A percentile compares a stretch with the other conserved stretches of the same genome.
These are phyloP conservation scores for Cladosporium sp. DNA, from an alignment of 2,329 filamentous ascomycete genomes.

Conservation along the genomic window DNA sequence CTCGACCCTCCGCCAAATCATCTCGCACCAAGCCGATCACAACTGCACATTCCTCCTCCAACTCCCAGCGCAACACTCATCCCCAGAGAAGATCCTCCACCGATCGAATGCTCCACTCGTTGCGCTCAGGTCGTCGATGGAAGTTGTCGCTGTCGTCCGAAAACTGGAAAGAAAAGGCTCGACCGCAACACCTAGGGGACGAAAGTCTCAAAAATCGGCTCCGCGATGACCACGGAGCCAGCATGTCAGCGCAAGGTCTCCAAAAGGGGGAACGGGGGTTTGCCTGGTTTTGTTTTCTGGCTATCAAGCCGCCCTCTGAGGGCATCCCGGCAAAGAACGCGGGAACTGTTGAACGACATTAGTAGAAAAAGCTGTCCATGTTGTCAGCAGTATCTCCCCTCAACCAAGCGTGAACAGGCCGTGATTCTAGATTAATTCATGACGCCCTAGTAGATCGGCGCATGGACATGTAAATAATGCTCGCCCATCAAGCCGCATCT, in stretches of 20 bases:
- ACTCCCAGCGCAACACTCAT: background rate
- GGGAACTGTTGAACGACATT: background rate
- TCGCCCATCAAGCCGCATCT: slow-evolving; percentile 1
- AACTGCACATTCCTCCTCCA: background rate
- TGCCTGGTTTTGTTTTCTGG: background rate
- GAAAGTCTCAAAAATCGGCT: background rate
- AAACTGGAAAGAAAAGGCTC: background rate
- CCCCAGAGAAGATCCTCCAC: background rate
- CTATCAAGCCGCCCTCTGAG: background rate
- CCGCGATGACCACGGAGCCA: background rate
- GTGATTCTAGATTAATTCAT: background rate
- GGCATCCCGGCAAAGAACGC: background rate
- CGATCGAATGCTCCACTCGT: background rate
- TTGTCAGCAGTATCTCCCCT: background rate
- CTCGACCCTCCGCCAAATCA: background rate
- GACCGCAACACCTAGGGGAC: background rate
- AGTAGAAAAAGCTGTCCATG: background rate
- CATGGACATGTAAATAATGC: background rate
- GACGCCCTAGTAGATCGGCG: background rate
- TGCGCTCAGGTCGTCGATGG: background rate
- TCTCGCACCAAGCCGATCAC: background rate
- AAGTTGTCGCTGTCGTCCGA: background rate
- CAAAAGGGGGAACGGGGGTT: background rate
- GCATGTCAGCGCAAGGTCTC: background rate
- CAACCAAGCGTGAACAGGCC: background rate